Percentiles rank a stretch among this genome's conserved stretches.
Evolutionary conservation across 2,329 filamentous ascomycete species (phyloP).

Genomic region (Aspergillus pseudotamarii): DNA sequence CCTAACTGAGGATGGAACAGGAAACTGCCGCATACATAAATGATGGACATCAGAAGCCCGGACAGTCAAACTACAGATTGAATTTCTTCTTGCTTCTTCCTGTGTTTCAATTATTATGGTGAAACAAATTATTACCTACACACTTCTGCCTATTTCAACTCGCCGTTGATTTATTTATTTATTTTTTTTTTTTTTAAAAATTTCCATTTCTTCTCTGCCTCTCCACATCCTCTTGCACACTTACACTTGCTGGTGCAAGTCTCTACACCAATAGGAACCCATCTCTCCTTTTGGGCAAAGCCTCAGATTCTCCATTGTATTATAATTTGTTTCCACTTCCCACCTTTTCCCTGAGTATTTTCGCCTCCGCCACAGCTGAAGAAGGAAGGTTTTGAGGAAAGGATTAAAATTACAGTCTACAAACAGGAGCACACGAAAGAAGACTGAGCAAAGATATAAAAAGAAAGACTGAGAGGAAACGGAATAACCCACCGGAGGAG

Average conservation of each 20-base stretch:
- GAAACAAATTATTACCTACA: slow-evolving; percentile 3
- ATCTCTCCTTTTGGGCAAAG: slow-evolving; percentile 18
- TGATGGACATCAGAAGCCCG: slow-evolving; percentile 5
- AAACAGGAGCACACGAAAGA: slow-evolving; percentile 1
- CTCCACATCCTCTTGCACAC: not conserved
- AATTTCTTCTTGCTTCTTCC: slow-evolving; percentile 2
- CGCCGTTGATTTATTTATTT: not conserved
- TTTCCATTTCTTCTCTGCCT: not conserved
- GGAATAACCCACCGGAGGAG: not conserved
- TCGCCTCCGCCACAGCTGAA: slow-evolving; percentile 18
- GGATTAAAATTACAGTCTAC: slow-evolving; percentile 5
- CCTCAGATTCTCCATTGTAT: slow-evolving; percentile 17
- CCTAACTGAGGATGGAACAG: not conserved
- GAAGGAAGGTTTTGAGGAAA: slow-evolving; percentile 2
- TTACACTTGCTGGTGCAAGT: slow-evolving; percentile 1
- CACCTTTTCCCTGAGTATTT: slow-evolving; percentile 12
- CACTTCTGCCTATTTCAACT: not conserved
- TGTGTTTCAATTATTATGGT: slow-evolving; percentile 3
- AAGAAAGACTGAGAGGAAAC: not conserved
- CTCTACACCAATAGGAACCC: slow-evolving; percentile 13
- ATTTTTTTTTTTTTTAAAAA: no score
- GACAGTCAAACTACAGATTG: not conserved
- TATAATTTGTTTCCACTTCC: slow-evolving; percentile 17
- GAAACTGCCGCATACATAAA: slow-evolving; percentile 2
- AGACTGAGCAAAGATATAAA: slow-evolving; percentile 9